Conservation (phyloP, 2,329 filamentous ascomycete genomes). For the Cryphonectria parasitica region DNA sequence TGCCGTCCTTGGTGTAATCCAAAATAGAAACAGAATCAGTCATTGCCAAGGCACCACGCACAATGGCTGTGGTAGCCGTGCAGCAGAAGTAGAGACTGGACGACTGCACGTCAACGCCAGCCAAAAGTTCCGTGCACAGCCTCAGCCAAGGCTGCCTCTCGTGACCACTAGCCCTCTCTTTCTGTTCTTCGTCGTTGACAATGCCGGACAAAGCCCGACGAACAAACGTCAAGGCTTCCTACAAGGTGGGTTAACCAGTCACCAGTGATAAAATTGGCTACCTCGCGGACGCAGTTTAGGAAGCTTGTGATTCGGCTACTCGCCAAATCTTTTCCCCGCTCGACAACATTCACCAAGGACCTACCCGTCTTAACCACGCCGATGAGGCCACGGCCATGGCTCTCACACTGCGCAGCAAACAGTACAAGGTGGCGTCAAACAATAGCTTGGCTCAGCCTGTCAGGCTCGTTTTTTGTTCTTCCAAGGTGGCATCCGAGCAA, state of each 20-base stretch:
- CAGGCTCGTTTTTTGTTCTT: not conserved
- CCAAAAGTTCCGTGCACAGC: not conserved
- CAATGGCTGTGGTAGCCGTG: not conserved
- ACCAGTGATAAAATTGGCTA: not conserved
- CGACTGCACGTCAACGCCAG: too few relatives aligned
- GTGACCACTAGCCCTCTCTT: not conserved
- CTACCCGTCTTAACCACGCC: not conserved
- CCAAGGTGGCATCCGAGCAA: not conserved
- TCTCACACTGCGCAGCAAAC: not conserved
- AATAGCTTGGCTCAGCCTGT: not conserved
- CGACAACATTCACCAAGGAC: not conserved
- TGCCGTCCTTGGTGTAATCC: not conserved
- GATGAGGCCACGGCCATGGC: not conserved
- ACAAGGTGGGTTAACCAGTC: not conserved
- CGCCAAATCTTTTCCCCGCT: not conserved
- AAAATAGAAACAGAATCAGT: constrained; percentile 13
- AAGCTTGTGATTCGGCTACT: not conserved
- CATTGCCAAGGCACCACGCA: not conserved
- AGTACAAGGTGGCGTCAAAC: not conserved
- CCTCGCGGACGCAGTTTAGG: not conserved
- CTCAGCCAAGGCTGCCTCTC: not conserved
- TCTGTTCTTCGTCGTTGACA: not conserved
- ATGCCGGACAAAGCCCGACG: not conserved
- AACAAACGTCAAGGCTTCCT: not conserved
- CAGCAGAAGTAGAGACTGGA: not conserved